Conservation (phyloP, 2,329 filamentous ascomycete genomes). For the Calonectria fujianensis region DNA sequence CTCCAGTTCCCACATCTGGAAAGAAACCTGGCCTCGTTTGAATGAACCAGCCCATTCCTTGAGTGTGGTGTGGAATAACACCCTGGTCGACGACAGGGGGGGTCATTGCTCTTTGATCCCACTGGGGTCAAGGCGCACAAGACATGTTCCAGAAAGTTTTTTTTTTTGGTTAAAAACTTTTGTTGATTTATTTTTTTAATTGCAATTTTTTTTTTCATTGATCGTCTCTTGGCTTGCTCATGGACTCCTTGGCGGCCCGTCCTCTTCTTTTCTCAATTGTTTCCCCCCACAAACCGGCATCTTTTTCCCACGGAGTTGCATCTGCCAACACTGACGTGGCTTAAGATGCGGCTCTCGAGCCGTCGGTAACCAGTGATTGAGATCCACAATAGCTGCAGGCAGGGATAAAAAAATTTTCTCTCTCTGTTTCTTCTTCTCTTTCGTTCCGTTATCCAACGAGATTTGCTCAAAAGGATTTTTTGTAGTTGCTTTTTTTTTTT, state of each 20-base stretch:
- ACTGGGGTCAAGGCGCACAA: conserved; percentile 35
- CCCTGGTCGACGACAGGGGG: conserved; percentile 50
- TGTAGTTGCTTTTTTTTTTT: conserved; percentile 1
- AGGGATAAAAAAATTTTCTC: conserved; percentile 24
- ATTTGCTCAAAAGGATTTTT: background rate
- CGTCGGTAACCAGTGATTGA: conserved; percentile 29
- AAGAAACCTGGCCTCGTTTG: conserved; percentile 28
- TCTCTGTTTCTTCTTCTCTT: background rate
- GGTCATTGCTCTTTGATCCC: conserved; percentile 23
- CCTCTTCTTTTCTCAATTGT: conserved; percentile 47
- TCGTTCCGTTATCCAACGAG: background rate
- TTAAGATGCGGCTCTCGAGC: conserved; percentile 50
- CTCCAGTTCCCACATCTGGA: conserved; percentile 31
- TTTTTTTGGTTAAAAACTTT: conserved; percentile 4
- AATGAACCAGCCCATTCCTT: conserved; percentile 28
- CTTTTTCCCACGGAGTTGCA: conserved; percentile 50
- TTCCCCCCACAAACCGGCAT: conserved; percentile 38
- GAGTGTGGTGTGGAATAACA: conserved; percentile 50
- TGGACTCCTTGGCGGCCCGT: conserved; percentile 34
- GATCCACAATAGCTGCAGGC: conserved; percentile 46
- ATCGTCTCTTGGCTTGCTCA: conserved; percentile 29
- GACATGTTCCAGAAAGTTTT: conserved; percentile 37
- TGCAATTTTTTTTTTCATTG: background rate
- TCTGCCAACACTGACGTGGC: conserved; percentile 54
- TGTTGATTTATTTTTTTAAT: background rate